phyloP scores from a whole-genome alignment of 2,329 filamentous ascomycete species.

The Fusarium hainanense region DNA sequence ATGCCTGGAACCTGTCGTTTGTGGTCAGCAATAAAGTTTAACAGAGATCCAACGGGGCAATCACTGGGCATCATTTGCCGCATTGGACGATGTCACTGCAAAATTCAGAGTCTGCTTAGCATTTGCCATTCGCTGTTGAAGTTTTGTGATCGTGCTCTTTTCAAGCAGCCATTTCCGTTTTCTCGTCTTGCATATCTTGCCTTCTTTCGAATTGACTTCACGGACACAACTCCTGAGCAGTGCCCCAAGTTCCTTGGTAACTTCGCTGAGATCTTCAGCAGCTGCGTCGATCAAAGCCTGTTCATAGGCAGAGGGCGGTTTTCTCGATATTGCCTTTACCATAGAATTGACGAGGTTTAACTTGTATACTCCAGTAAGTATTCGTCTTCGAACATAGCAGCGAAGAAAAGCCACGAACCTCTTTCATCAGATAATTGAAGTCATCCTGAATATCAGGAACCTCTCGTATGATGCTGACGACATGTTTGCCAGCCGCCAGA shows the following conservation, averaged over 20 bases:
- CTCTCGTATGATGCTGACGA: conserved; percentile 6
- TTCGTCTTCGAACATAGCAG: accelerated
- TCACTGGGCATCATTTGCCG: background rate
- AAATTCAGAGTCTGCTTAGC: conserved; percentile 10
- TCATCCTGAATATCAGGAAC: conserved; percentile 22
- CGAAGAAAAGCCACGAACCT: background rate
- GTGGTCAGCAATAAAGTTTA: background rate
- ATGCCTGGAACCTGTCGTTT: background rate
- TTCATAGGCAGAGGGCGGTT: background rate
- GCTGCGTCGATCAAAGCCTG: background rate
- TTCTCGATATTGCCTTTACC: background rate
- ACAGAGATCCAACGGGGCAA: accelerated
- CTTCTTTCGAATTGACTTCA: background rate
- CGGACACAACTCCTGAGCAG: conserved; percentile 3
- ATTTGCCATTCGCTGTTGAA: conserved; percentile 4
- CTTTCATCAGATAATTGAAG: conserved; percentile 15
- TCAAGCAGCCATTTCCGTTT: conserved; percentile 25
- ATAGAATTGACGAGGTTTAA: conserved; percentile 8
- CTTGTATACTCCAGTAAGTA: background rate
- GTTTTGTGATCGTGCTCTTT: conserved; percentile 12
- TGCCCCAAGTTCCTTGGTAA: background rate
- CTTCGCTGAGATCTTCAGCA: background rate
- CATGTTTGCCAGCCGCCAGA: conserved; percentile 14
- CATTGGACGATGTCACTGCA: background rate
- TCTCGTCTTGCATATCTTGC: background rate